Base-by-base conservation (phyloP, 139 green algal species). In the Marvania coccoides region DNA sequence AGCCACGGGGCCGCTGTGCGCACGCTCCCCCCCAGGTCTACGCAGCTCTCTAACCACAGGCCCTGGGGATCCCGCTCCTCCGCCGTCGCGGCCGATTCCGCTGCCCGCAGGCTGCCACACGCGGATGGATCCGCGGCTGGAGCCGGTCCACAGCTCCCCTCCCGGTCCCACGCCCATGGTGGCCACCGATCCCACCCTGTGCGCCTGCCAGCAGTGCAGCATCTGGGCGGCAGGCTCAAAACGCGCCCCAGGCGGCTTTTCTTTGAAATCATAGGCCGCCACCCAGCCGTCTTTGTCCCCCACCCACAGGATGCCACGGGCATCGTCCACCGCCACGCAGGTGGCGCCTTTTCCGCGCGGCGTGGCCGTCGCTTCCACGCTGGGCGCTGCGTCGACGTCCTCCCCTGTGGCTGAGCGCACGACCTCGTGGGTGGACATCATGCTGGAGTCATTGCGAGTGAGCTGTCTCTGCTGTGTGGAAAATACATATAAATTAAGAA, bases 141-240 rank as follows among this genome's bases (percentile, higher is more conserved):
- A 78, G n/a, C 70, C 85, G 4, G 76, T 89, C 85, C 83, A 91
- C 48, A 91, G 70, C 6, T 88, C 77, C n/a, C 85, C 85, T 63
- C 71, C 74, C 0, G 69, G 47, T 1, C 66, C 80, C 15, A 78
- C 34, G 19, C 51, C 64, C 47, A 91, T 62, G 30, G 71, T 45
- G 2, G 72, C 80, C 3, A 88, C 65, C 23, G 63, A 53, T 40
- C 79, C 69, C 28, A 71, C 39, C 6, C 59, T 33, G 63, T 79
- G 64, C 2, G 76, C 82, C 58, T 74, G 58, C 45, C 58, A 84
- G 24, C 26, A 28, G 55, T 67, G 56, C n/a, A 64, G 15, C 35
- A 45, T 59, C 40, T 62, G 35, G 4, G 24, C 29, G 1, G 34
- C 40, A 6, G 47, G 14, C 5, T 63, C 6, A 23, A 66, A 23